Base-by-base conservation (phyloP, 2,329 filamentous ascomycete genomes). In the Cercospora zeae-maydis region DNA sequence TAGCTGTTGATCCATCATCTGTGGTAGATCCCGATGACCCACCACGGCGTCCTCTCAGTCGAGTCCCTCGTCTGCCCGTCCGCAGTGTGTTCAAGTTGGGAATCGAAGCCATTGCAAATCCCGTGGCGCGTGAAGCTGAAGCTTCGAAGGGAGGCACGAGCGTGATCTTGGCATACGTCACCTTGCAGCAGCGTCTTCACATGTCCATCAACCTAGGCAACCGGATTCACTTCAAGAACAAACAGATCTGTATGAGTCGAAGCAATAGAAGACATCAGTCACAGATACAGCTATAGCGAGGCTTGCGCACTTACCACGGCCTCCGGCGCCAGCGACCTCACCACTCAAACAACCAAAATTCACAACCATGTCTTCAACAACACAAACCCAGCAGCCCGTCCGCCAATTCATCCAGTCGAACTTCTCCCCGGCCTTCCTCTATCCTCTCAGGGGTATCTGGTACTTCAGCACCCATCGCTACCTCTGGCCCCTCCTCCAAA, bases 391-490 rank as follows among this genome's bases (percentile, higher is more conserved):
- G 37, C 56, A 36, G 51, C 58, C 59, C 1, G 42, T 66, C 2
- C 63, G 61, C 34, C 68, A 65, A 16, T 74, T 73, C 68, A 47
- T 70, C 21, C 67, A 67, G 27, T 66, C 66, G 45, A 75, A 76
- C 68, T 75, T 76, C 66, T 74, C 70, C 10, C 70, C 74, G 11
- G 66, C 73, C 8, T 72, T 70, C 55, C 62, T 75, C 31, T 76
- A 75, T 55, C 75, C 75, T 2, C 52, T 76, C 39, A 74, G 73
- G 65, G 93, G 95, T 66, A 87, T 97, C 72, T 87, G 86, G 79
- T 96, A 93, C 78, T 96, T 96, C 76, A 69, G 86, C 56, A 82
- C 84, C 33, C 90, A 93, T 74, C 87, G 86, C 21, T 92, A 90
- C 70, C 89, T 95, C 68, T 96, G 89, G 77, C 92, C 93, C 24